phyloP scores from a whole-genome alignment of 2,329 filamentous ascomycete species.

The Microcyclospora pomicola region DNA sequence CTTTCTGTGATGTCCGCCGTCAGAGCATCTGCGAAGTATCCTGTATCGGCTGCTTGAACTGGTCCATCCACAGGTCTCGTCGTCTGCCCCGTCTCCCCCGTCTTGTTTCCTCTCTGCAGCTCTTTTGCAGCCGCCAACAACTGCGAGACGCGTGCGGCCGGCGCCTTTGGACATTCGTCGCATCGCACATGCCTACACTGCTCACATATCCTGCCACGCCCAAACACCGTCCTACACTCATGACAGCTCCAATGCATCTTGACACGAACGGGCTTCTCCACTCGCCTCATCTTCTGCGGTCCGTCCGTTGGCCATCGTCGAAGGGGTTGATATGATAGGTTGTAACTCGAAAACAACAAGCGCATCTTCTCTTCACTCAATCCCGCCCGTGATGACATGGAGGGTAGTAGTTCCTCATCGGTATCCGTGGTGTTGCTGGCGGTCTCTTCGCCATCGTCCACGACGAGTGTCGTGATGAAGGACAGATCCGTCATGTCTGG shows the following conservation, averaged over 20 bases:
- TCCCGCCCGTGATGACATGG: constrained; percentile 6
- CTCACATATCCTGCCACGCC: constrained; percentile 56
- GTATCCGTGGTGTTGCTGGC: no score
- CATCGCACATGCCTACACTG: constrained; percentile 70
- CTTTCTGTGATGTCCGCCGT: no score
- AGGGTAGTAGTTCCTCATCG: constrained; percentile 11
- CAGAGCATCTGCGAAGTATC: no score
- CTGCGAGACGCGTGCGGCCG: constrained; percentile 26
- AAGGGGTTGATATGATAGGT: constrained; percentile 21
- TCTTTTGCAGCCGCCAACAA: no score
- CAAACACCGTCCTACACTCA: constrained; percentile 62
- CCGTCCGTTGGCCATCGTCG: constrained; percentile 6
- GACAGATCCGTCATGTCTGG: no score
- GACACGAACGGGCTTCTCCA: constrained; percentile 57
- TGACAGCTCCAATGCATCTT: constrained; percentile 70
- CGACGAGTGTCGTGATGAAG: no score
- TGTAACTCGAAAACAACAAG: constrained; percentile 30
- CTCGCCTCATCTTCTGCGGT: constrained; percentile 16
- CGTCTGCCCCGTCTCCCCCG: constrained; percentile 39
- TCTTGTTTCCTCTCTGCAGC: constrained; percentile 33
- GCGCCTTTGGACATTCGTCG: constrained; percentile 64
- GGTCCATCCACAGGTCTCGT: constrained; percentile 32
- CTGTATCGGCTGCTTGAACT: neutral
- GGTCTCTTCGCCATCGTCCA: no score
- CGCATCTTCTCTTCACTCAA: constrained; percentile 18